Conservation (phyloP, 2,329 filamentous ascomycete genomes). For the Trichoderma oligosporum region DNA sequence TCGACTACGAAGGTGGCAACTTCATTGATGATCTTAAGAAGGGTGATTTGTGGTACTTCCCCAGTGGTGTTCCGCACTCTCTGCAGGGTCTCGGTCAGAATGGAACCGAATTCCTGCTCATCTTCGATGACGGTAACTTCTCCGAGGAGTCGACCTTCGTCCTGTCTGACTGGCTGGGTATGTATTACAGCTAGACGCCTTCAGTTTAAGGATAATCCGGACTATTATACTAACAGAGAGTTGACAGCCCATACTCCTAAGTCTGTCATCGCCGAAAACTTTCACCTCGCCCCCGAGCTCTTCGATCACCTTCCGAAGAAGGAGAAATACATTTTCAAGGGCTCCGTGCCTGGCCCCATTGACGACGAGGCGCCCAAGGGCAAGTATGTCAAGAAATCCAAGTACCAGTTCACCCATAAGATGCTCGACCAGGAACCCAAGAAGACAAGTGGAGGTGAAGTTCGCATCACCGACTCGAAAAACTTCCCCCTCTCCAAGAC, state of each 20-base stretch:
- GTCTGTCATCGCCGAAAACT: conserved; percentile 70
- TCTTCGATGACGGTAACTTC: conserved; percentile 49
- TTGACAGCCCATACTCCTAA: conserved; percentile 63
- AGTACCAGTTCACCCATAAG: conserved; percentile 65
- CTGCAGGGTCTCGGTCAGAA: conserved; percentile 67
- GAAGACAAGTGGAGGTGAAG: conserved; percentile 63
- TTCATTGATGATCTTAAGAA: conserved; percentile 74
- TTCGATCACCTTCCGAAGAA: conserved; percentile 63
- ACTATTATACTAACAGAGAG: conserved; percentile 2
- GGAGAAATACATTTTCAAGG: conserved; percentile 77
- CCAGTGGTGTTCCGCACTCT: conserved; percentile 71
- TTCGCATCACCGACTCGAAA: conserved; percentile 70
- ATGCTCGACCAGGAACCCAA: conserved; percentile 67
- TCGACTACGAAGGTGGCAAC: conserved; percentile 71
- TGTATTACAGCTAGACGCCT: conserved; percentile 29
- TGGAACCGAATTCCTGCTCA: conserved; percentile 49
- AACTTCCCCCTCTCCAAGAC: conserved; percentile 73
- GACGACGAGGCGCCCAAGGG: conserved; percentile 60
- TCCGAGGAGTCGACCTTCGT: conserved; percentile 66
- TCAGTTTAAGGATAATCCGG: too few species aligned
- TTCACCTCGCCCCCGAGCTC: conserved; percentile 66
- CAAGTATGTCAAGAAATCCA: conserved; percentile 61
- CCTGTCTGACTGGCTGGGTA: conserved; percentile 67
- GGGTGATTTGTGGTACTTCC: conserved; percentile 80
- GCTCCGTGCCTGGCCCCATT: conserved; percentile 60